Percentiles rank a stretch among this genome's conserved stretches.
Evolutionary conservation across 768 basidiomycete genomes (phyloP).

Genomic region (Lepiota venenata): DNA sequence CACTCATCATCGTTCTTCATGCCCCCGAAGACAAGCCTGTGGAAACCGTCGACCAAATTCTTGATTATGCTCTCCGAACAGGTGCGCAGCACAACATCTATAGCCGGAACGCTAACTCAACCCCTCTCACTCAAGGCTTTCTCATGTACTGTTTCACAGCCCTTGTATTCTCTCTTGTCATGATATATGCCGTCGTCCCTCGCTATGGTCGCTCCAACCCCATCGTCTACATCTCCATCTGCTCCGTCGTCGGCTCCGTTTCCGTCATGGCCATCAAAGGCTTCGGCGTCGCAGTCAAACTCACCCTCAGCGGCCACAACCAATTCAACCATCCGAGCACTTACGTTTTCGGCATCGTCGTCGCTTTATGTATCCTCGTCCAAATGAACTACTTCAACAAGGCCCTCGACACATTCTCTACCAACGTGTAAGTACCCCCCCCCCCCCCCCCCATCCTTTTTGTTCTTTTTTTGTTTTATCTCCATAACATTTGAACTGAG

Average conservation of each 20-base stretch:
- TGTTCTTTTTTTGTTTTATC: background rate
- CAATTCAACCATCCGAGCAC: conserved; percentile 94
- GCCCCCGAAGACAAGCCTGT: conserved; percentile 96
- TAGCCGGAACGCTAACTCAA: no score
- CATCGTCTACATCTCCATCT: conserved; percentile 92
- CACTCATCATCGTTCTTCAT: conserved; percentile 92
- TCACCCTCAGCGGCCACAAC: conserved; percentile 90
- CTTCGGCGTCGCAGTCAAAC: conserved; percentile 94
- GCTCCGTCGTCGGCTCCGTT: conserved; percentile 92
- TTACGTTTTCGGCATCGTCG: conserved; percentile 90
- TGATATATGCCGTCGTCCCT: conserved; percentile 87
- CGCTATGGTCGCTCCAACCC: conserved; percentile 86
- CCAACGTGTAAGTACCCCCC: conserved; percentile 77
- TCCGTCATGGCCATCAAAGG: conserved; percentile 99
- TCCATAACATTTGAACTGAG: conserved; percentile 3
- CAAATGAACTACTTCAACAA: conserved; percentile 99
- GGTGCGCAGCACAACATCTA: conserved; percentile 47
- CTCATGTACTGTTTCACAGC: conserved; percentile 87
- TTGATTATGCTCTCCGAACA: conserved; percentile 90
- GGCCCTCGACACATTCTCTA: conserved; percentile 93
- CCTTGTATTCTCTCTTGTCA: conserved; percentile 72
- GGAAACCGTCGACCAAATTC: conserved; percentile 89
- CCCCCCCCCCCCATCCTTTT: no score
- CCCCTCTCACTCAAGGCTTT: conserved; percentile 58
- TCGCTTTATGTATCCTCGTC: conserved; percentile 79